Conservation (phyloP, 495 filamentous ascomycete species). For the Hyaloscypha variabilis region DNA sequence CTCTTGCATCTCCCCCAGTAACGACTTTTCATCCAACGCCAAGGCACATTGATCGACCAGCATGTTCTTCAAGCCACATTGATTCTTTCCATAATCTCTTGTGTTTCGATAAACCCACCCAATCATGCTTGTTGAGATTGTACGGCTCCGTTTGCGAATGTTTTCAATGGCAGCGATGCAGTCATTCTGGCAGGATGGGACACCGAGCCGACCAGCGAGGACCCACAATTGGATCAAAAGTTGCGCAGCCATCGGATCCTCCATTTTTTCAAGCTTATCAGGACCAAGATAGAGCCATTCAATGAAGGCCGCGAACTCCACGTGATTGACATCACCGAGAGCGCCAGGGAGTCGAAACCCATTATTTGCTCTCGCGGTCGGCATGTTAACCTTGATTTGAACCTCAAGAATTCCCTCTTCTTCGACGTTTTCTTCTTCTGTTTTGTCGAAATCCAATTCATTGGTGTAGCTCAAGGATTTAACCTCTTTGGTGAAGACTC, state of each 20-base stretch:
- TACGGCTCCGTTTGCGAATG: background rate
- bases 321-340: background rate
- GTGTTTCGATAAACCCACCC: constrained; percentile 15
- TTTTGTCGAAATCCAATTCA: constrained; percentile 5
- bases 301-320: background rate
- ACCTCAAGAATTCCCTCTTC: background rate
- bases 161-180: constrained; percentile 13
- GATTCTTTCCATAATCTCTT: background rate
- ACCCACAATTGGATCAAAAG: constrained; percentile 19
- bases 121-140: constrained; percentile 1
- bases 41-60: constrained; percentile 20
- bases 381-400: constrained; percentile 5
- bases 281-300: constrained; percentile 12
- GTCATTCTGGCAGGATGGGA: constrained; percentile 12
- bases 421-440: background rate
- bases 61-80: constrained; percentile 9
- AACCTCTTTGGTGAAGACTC: background rate
- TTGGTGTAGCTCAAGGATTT: background rate
- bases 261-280: background rate
- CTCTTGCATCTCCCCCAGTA: background rate
- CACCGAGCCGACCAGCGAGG: constrained; percentile 9
- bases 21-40: constrained; percentile 11
- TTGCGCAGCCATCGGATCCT: no score
- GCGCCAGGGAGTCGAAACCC: background rate
- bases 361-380: background rate